Percentiles rank a stretch among this genome's conserved stretches.
Evolutionary conservation across 1,284 basidiomycete species (phyloP).

Genomic region (Cronartium quercuum): DNA sequence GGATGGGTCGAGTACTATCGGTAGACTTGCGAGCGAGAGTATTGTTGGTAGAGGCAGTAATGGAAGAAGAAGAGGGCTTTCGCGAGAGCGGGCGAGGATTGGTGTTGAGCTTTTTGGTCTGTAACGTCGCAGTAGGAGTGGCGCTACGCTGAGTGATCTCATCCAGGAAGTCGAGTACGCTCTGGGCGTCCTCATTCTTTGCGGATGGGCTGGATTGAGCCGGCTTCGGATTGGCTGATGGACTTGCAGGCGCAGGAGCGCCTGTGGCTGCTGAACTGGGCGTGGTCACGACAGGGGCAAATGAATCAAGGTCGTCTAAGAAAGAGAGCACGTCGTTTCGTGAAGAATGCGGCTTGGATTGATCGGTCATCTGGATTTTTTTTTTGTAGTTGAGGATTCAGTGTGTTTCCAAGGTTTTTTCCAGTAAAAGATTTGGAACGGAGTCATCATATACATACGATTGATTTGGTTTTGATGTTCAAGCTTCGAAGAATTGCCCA

Average conservation of each 20-base stretch:
- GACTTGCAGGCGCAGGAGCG: not conserved
- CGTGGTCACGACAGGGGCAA: not conserved
- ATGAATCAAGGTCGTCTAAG: conserved; percentile 33
- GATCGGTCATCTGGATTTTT: not conserved
- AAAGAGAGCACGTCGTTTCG: conserved; percentile 21
- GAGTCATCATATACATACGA: no score
- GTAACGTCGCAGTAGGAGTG: conserved; percentile 16
- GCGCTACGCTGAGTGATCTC: conserved; percentile 32
- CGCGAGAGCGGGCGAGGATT: conserved; percentile 13
- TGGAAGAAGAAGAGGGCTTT: conserved; percentile 25
- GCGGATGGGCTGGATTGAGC: not conserved
- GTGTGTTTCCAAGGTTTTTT: no score
- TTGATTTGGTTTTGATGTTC: no score
- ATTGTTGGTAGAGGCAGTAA: not conserved
- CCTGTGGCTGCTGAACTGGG: not conserved
- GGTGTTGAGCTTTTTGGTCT: conserved; percentile 3
- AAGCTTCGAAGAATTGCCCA: no score
- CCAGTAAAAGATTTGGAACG: no score
- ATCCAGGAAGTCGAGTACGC: conserved; percentile 31
- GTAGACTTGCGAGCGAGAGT: not conserved
- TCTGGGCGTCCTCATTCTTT: conserved; percentile 29
- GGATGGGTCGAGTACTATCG: not conserved
- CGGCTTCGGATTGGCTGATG: not conserved
- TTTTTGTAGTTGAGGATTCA: not conserved
- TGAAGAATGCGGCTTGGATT: conserved; percentile 2